These are phyloP conservation scores for Polygonum aviculare DNA, from an alignment of 148 eudicot species.

Conservation along the genomic window DNA sequence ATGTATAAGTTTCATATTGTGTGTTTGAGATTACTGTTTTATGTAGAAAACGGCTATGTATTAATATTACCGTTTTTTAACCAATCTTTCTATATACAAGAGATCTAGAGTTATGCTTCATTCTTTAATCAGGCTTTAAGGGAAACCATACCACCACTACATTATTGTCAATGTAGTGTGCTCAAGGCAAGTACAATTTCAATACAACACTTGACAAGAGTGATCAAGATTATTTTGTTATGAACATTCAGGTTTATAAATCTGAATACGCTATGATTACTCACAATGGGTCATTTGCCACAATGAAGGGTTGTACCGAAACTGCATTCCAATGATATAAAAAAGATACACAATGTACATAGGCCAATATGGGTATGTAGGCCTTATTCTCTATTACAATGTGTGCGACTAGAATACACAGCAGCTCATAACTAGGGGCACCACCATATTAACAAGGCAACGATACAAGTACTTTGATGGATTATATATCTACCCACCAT, in stretches of 20 bases:
- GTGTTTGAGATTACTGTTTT: not conserved
- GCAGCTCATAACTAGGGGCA: no score
- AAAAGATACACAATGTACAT: no score
- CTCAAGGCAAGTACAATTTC: no score
- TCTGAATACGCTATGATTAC: not conserved
- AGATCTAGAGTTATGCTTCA: not conserved
- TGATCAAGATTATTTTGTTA: no score
- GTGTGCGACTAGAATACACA: no score
- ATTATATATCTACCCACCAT: not conserved
- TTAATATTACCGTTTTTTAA: not conserved
- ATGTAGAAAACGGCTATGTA: slow-evolving; percentile 5
- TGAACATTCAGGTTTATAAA: no score
- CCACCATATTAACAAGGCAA: no score
- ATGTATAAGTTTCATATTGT: slow-evolving; percentile 1
- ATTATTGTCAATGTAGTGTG: no score
- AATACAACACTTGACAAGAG: no score
- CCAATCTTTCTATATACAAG: not conserved
- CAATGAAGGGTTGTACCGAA: not conserved
- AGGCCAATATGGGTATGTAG: no score
- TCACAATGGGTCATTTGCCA: not conserved
- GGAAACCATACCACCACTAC: not conserved
- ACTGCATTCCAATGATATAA: not conserved
- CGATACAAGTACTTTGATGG: not conserved
- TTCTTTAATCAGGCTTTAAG: not conserved
- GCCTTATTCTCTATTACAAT: no score